Evolutionary conservation across 108 stramenopile species (phyloP).

Genomic region (Nitzschia palea): DNA sequence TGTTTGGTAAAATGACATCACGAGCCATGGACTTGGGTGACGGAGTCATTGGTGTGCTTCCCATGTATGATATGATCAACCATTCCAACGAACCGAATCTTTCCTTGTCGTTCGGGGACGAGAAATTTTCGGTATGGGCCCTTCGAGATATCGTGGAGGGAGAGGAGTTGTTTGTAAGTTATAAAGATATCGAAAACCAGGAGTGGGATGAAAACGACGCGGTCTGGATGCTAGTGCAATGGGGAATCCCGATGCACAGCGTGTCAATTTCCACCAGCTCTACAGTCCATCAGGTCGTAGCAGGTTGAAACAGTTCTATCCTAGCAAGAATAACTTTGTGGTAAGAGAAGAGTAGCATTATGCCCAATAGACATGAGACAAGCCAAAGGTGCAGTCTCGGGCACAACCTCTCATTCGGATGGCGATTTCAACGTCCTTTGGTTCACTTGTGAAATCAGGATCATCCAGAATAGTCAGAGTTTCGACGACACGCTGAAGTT

Average conservation of each 20-base stretch:
- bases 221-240: slow-evolving; percentile 43
- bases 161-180: slow-evolving; percentile 27
- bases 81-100: slow-evolving; percentile 46
- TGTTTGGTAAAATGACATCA: slow-evolving; percentile 38
- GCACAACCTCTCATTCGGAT: slow-evolving; percentile 58
- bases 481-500: slow-evolving; percentile 41
- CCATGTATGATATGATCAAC: slow-evolving; percentile 64
- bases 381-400: slow-evolving; percentile 33
- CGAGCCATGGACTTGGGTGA: slow-evolving; percentile 43
- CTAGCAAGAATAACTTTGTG: not conserved
- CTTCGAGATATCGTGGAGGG: slow-evolving; percentile 31
- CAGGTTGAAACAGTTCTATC: not conserved
- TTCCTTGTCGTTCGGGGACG: slow-evolving; percentile 29
- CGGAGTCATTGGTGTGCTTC: slow-evolving; percentile 36
- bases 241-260: slow-evolving; percentile 47
- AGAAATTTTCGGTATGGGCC: slow-evolving; percentile 30
- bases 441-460: slow-evolving; percentile 31
- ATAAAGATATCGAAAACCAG: not conserved
- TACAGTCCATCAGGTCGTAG: no score
- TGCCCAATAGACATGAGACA: slow-evolving; percentile 80
- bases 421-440: slow-evolving; percentile 63
- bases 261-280: no score
- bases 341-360: no score
- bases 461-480: slow-evolving; percentile 63
- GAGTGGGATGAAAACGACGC: slow-evolving; percentile 40